These are phyloP conservation scores for Daldinia grandis DNA, from an alignment of 495 filamentous ascomycete genomes.

Conservation along the genomic window DNA sequence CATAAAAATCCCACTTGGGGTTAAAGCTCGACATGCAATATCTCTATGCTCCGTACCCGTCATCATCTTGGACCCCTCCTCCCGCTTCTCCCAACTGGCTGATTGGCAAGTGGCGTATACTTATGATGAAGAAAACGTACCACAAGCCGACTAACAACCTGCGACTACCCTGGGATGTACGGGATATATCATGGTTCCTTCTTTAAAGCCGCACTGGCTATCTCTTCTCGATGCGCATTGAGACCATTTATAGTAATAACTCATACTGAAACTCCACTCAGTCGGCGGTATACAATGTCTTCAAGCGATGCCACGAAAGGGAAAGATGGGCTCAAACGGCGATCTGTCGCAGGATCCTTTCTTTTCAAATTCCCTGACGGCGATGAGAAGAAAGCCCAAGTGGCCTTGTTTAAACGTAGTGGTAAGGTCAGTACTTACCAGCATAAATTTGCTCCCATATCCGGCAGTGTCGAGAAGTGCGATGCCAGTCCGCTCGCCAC, in stretches of 20 bases:
- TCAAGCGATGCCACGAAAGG: constrained; percentile 9
- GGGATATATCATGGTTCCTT: constrained; percentile 26
- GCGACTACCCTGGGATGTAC: background rate
- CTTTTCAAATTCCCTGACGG: constrained; percentile 56
- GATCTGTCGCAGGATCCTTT: constrained; percentile 64
- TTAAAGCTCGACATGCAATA: background rate
- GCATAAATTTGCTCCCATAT: constrained; percentile 67
- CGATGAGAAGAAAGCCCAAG: constrained; percentile 44
- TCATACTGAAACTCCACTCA: background rate
- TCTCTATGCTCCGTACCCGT: background rate
- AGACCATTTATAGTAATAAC: background rate
- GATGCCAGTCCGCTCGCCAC: constrained; percentile 62
- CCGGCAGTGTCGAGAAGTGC: constrained; percentile 62
- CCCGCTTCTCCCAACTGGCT: background rate
- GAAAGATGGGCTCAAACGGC: constrained; percentile 43
- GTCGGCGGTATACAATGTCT: constrained; percentile 20
- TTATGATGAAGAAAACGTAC: constrained; percentile 2
- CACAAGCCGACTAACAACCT: background rate
- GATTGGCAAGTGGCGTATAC: background rate
- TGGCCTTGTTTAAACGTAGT: constrained; percentile 69
- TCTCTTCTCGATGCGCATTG: background rate
- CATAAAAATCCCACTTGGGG: background rate
- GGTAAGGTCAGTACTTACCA: constrained; percentile 65
- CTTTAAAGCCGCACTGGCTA: background rate
- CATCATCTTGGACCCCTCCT: background rate